Evolutionary conservation across 495 filamentous ascomycete species (phyloP).

Genomic region (Aspergillus sparsus): DNA sequence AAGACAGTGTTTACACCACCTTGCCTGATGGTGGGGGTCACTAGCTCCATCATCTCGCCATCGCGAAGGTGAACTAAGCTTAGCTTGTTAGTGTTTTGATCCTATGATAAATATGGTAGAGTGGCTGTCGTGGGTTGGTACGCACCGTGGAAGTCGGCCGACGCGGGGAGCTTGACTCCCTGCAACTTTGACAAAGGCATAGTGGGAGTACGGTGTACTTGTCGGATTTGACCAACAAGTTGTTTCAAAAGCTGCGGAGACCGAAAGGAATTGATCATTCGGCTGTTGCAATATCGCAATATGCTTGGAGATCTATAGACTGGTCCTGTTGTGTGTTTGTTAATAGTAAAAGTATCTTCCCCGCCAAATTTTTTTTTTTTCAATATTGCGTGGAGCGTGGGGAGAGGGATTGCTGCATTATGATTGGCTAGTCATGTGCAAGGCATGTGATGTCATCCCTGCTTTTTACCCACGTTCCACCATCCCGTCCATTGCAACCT

Average conservation of each 20-base stretch:
- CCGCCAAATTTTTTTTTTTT: slow-evolving; percentile 32
- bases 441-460: slow-evolving; percentile 21
- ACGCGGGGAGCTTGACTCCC: slow-evolving; percentile 62
- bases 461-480: neutral
- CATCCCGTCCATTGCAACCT: neutral
- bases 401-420: slow-evolving; percentile 5
- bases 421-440: slow-evolving; percentile 24
- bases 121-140: neutral
- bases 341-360: slow-evolving; percentile 15
- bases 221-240: neutral
- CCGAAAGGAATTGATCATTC: neutral
- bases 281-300: neutral
- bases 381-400: slow-evolving; percentile 13
- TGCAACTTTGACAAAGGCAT: slow-evolving; percentile 46
- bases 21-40: slow-evolving; percentile 69
- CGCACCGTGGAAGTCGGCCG: slow-evolving; percentile 68
- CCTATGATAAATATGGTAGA: neutral
- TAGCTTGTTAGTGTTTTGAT: neutral
- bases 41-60: slow-evolving; percentile 78
- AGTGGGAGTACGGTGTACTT: slow-evolving; percentile 13
- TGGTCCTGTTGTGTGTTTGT: slow-evolving; percentile 1
- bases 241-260: neutral
- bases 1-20: slow-evolving; percentile 79
- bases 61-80: slow-evolving; percentile 67
- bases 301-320: neutral